Conservation (phyloP, 495 filamentous ascomycete genomes). For the Daldinia concentrica region DNA sequence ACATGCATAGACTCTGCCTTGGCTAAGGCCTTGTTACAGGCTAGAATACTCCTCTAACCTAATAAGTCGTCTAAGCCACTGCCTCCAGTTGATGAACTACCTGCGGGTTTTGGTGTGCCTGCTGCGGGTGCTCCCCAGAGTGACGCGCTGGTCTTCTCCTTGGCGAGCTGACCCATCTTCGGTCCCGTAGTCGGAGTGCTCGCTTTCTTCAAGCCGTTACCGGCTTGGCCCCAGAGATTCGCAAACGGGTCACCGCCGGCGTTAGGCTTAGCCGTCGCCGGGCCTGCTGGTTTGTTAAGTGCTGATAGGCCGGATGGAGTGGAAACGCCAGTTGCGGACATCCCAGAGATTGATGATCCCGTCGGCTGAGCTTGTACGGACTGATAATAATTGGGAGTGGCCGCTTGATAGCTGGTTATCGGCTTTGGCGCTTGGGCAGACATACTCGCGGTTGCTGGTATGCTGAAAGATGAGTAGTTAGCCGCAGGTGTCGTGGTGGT, state of each 20-base stretch:
- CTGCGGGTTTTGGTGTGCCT: conserved; percentile 47
- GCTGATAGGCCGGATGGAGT: conserved; percentile 46
- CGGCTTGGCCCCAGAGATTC: conserved; percentile 81
- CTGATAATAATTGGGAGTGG: conserved; percentile 93
- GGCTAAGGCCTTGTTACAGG: conserved; percentile 5
- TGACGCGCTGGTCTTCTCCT: conserved; percentile 92
- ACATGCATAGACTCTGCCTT: conserved; percentile 2
- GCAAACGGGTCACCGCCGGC: conserved; percentile 84
- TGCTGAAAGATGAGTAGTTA: conserved; percentile 64
- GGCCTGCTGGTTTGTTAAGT: conserved; percentile 49
- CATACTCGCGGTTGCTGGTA: conserved; percentile 56
- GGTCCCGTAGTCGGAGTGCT: conserved; percentile 67
- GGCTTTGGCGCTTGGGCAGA: conserved; percentile 64
- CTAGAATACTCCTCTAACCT: conserved; percentile 43
- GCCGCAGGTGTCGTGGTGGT: conserved; percentile 62
- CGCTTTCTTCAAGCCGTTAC: conserved; percentile 80
- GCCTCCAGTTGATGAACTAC: conserved; percentile 36
- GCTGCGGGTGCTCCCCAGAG: conserved; percentile 83
- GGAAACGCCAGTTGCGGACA: conserved; percentile 42
- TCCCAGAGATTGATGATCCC: conserved; percentile 42
- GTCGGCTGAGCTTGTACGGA: conserved; percentile 66
- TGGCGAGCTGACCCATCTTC: conserved; percentile 90
- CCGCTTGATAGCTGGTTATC: conserved; percentile 72
- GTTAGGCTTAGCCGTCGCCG: conserved; percentile 63
- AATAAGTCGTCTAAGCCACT: conserved; percentile 57